Evolutionary conservation across 495 filamentous ascomycete species (phyloP), one percentile per base, ranked within the genome.

Genomic region (Podospora didyma): DNA sequence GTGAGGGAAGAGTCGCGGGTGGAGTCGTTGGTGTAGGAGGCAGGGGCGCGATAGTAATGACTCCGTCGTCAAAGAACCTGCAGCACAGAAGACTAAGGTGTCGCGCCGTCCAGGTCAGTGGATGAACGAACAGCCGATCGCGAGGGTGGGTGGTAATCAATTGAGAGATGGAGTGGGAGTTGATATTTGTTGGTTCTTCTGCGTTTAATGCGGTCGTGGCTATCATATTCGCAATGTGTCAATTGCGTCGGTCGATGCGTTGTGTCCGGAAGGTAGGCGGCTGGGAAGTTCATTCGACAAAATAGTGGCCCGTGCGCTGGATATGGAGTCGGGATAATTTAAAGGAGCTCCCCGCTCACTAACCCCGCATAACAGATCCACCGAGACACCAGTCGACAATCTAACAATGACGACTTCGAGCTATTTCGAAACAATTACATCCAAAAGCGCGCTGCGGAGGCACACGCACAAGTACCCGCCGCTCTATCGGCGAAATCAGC

Each of bases 121-220:
- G 51, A 46, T 53, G 51, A 31, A 46, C 22, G 22, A 24, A 53
- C 11, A 53, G 51, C 35, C 28, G 51, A 17, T 53, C 51, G 28
- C 51, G 51, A 26, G 51, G 51, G 51, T 53, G 24, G 39, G 35
- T 28, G 39, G 39, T 26, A 46, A 53, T 44, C 19, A 53, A 45
- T 45, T 46, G 51, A 45, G 24, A 21, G 4, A 53, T 53, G 24
- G 51, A 53, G 51, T 45, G 49, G 20, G n/a, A 17, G 17, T 45
- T 45, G 51, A 20, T 31, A 39, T 21, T 10, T 53, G 51, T 20
- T 21, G 9, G n/a, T 17, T 41, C 34, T 41, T 41, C n/a, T 41
- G 16, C n/a, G 11, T 14, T 41, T 41, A 17, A 7, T 14, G 37
- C 3, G 37, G 37, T 17, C n/a, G 37, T 41, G n/a, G 37, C 37